phyloP scores from a whole-genome alignment of 2,329 filamentous ascomycete species.

The Lachnellula occidentalis region DNA sequence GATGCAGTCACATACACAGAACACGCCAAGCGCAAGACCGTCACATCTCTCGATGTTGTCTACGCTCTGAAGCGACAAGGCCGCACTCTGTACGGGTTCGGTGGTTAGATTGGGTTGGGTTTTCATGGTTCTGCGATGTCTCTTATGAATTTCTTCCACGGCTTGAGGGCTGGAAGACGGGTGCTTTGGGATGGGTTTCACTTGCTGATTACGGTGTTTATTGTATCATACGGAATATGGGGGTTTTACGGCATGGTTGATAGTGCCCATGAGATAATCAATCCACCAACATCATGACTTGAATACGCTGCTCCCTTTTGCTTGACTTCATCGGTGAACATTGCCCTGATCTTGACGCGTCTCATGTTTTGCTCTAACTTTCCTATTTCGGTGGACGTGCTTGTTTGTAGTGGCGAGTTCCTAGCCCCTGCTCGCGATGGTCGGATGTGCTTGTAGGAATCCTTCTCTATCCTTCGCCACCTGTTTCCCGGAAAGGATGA shows the following conservation, averaged over 20 bases:
- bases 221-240: constrained; percentile 28
- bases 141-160: constrained; percentile 26
- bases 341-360: neutral
- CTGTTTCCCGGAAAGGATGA: too few species aligned
- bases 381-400: neutral
- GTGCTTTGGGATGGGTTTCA: constrained; percentile 24
- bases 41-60: constrained; percentile 60
- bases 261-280: constrained; percentile 20
- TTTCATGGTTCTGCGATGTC: constrained; percentile 18
- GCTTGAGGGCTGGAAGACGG: constrained; percentile 14
- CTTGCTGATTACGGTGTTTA: constrained; percentile 23
- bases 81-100: constrained; percentile 63
- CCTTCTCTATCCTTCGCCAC: too few species aligned
- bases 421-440: too few species aligned
- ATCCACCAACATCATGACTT: constrained; percentile 12
- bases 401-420: neutral
- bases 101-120: constrained; percentile 43
- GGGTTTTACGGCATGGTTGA: constrained; percentile 22
- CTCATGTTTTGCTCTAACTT: neutral
- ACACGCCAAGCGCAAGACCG: constrained; percentile 75
- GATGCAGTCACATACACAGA: constrained; percentile 46
- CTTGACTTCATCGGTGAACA: neutral
- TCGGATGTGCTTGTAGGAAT: too few species aligned
- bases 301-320: neutral
- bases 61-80: constrained; percentile 63